A percentile compares a stretch with the other conserved stretches of the same genome.
These are phyloP conservation scores for Zasmidium cellare DNA, from an alignment of 2,329 filamentous ascomycete genomes.

Conservation along the genomic window DNA sequence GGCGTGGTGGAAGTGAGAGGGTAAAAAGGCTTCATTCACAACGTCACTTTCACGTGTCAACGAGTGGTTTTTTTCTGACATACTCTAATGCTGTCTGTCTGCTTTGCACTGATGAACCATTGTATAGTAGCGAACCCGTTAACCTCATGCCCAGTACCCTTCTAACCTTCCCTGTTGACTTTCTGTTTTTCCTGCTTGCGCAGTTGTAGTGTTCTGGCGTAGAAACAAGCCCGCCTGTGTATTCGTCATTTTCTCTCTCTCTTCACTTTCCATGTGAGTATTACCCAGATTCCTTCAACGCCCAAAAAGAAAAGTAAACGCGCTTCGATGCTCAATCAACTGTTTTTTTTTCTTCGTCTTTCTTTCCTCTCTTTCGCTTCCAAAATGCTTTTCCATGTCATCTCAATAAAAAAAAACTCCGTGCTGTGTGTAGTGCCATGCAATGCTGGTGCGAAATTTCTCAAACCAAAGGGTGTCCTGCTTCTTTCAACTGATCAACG, in stretches of 20 bases:
- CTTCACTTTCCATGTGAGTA: neutral
- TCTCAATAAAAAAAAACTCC: no score
- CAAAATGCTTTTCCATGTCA: no score
- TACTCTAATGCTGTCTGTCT: no score
- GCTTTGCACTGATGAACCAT: no score
- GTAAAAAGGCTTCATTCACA: conserved; percentile 6
- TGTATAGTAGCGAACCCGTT: no score
- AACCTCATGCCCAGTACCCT: neutral
- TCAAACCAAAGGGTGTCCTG: no score
- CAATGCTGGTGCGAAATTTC: no score
- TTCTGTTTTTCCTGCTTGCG: neutral
- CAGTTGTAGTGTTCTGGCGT: neutral
- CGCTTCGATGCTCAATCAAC: neutral
- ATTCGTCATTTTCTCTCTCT: neutral
- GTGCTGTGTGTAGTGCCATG: no score
- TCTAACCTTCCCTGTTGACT: neutral
- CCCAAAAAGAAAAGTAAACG: neutral
- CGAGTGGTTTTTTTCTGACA: no score
- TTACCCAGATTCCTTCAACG: neutral
- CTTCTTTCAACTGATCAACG: neutral
- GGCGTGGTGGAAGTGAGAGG: neutral
- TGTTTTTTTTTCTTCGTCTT: neutral
- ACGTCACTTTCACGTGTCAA: neutral
- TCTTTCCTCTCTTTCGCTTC: neutral
- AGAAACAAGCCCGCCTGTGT: neutral